Percentiles rank a stretch among this genome's conserved stretches.
Conservation (phyloP, 257 asterid species). For the Fraxinus cuspidata region DNA sequence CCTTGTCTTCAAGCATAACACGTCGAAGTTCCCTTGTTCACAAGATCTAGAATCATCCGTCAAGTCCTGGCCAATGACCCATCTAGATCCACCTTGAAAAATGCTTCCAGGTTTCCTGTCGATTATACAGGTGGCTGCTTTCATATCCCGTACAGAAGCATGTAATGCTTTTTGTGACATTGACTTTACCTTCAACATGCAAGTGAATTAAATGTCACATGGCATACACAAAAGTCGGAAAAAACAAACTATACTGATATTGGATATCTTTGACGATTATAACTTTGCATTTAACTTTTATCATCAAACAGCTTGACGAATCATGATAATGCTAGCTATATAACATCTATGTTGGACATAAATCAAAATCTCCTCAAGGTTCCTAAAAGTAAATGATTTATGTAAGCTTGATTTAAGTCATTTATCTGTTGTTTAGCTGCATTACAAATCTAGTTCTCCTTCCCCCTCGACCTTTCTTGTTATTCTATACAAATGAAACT, state of each 20-base stretch:
- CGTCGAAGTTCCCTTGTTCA: conserved; percentile 17
- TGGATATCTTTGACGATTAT: background rate
- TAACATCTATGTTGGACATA: no score
- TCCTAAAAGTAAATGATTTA: background rate
- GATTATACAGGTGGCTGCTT: conserved; percentile 31
- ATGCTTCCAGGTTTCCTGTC: conserved; percentile 33
- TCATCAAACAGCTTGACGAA: background rate
- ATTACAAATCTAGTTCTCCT: background rate
- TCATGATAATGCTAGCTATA: background rate
- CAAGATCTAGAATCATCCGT: conserved; percentile 30
- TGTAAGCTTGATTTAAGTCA: background rate
- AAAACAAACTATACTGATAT: background rate
- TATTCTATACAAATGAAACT: no score
- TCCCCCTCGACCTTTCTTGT: background rate
- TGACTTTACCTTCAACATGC: conserved; percentile 44
- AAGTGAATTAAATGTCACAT: conserved; percentile 10
- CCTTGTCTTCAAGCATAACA: conserved; percentile 3
- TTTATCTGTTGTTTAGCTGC: background rate
- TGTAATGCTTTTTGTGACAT: conserved; percentile 36
- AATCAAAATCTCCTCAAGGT: no score
- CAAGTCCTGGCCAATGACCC: conserved; percentile 33
- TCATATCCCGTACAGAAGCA: conserved; percentile 40
- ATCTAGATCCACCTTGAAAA: conserved; percentile 21
- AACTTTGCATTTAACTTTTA: background rate
- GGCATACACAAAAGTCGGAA: background rate